A percentile compares a stretch with the other conserved stretches of the same genome.
These are phyloP conservation scores for Lichtheimia hyalospora DNA, from an alignment of 371 early-diverging fungal species.

Conservation along the genomic window DNA sequence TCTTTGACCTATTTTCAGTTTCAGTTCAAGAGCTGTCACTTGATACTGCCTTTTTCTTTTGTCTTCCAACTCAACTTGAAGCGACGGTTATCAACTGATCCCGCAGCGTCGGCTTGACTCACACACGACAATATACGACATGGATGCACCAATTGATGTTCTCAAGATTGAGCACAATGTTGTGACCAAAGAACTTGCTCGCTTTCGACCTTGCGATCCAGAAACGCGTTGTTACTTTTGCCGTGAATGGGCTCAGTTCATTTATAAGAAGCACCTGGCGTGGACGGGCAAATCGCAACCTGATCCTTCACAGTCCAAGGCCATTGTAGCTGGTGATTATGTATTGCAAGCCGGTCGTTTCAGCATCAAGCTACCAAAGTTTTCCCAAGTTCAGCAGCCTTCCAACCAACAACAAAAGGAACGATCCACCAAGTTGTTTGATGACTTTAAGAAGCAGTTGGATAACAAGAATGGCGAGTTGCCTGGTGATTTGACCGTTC, in stretches of 20 bases:
- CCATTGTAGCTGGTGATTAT: not conserved
- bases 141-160: conserved; percentile 31
- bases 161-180: conserved; percentile 38
- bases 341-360: conserved; percentile 24
- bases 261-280: conserved; percentile 67
- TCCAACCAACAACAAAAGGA: conserved; percentile 4
- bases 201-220: conserved; percentile 74
- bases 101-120: no score
- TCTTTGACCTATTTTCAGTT: no score
- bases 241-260: conserved; percentile 81
- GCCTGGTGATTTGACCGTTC: conserved; percentile 1
- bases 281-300: conserved; percentile 33
- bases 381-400: no score
- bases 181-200: conserved; percentile 68
- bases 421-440: conserved; percentile 8
- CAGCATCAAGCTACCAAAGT: conserved; percentile 4
- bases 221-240: conserved; percentile 74
- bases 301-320: conserved; percentile 16
- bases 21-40: no score
- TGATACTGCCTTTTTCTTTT: no score
- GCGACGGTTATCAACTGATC: no score
- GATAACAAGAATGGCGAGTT: not conserved
- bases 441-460: conserved; percentile 7
- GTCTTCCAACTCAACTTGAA: no score
- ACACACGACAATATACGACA: not conserved